These are phyloP conservation scores for Trichomonas tenax DNA, from an alignment of 208 protist species.

Conservation along the genomic window DNA sequence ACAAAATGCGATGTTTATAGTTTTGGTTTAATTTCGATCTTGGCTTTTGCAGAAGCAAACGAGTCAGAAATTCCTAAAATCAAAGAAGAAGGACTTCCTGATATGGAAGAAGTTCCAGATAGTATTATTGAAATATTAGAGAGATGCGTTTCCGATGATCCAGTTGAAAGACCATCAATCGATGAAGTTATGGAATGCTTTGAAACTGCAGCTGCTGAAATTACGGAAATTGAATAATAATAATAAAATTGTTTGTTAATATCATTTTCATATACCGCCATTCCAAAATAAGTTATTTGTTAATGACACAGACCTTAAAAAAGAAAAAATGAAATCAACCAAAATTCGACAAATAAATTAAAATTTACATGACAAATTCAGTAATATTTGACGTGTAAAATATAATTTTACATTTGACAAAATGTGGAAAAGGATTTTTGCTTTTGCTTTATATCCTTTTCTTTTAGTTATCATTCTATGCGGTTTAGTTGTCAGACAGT, in stretches of 20 bases:
- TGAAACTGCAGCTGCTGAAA: background rate
- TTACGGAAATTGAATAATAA: background rate
- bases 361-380: background rate
- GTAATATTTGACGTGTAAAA: background rate
- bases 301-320: no score
- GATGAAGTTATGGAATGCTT: background rate
- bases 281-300: no score
- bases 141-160: background rate
- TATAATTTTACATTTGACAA: background rate
- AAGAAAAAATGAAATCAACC: no score
- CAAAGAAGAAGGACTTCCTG: background rate
- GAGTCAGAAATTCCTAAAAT: background rate
- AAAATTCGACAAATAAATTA: no score
- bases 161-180: background rate
- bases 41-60: background rate
- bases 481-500: background rate
- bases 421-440: background rate
- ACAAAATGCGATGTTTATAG: background rate
- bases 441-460: background rate
- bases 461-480: background rate
- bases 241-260: no score
- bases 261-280: no score
- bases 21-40: background rate
- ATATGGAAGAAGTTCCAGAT: background rate
- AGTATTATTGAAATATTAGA: background rate